phyloP scores from a whole-genome alignment of 768 basidiomycete species.

The Pisolithus orientalis region DNA sequence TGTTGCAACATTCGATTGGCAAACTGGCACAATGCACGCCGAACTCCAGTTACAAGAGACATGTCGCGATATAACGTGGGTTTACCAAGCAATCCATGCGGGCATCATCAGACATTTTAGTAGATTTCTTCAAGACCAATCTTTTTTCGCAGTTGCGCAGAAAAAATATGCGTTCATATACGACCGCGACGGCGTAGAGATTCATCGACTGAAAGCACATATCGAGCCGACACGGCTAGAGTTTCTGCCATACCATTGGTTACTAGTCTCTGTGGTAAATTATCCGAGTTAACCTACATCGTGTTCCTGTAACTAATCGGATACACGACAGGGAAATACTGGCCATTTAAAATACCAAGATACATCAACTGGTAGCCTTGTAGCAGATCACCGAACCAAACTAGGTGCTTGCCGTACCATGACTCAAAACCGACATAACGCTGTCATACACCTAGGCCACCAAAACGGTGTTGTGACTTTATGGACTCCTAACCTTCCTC shows the following conservation, averaged over 20 bases:
- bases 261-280: conserved; percentile 78
- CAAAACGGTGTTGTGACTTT: conserved; percentile 93
- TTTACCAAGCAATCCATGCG: conserved; percentile 5
- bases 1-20: conserved; percentile 92
- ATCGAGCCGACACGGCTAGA: conserved; percentile 88
- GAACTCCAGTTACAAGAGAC: conserved; percentile 89
- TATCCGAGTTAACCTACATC: background rate
- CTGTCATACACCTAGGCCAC: conserved; percentile 91
- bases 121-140: conserved; percentile 89
- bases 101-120: background rate
- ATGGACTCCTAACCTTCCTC: conserved; percentile 93
- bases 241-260: conserved; percentile 94
- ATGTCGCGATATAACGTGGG: conserved; percentile 86
- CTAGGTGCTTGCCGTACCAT: conserved; percentile 80
- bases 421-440: conserved; percentile 89
- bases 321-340: conserved; percentile 58
- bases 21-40: conserved; percentile 74
- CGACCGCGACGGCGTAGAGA: conserved; percentile 87
- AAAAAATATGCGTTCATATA: conserved; percentile 96
- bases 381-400: conserved; percentile 86
- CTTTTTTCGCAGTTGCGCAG: conserved; percentile 92
- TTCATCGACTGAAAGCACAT: conserved; percentile 78
- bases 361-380: conserved; percentile 83
- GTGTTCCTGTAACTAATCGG: background rate
- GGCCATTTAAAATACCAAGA: conserved; percentile 97